Evolutionary conservation across 164 flowering plant species (phyloP).

Genomic region (Macadamia tetraphylla): DNA sequence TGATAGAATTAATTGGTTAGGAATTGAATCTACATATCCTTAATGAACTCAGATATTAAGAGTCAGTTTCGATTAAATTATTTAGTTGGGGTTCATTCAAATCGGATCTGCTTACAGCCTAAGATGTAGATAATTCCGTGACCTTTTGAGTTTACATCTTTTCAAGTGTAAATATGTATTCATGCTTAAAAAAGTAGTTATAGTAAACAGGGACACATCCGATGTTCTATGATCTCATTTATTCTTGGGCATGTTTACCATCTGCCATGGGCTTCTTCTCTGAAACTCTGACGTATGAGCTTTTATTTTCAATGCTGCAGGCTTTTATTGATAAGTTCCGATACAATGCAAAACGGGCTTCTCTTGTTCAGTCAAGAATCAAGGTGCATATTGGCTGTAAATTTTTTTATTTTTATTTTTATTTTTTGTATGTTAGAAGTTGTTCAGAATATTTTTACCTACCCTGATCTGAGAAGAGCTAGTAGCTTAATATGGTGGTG

Average conservation of each 20-base stretch:
- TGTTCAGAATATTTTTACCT: background rate
- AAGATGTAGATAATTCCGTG: too few relatives aligned
- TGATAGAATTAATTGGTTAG: too few relatives aligned
- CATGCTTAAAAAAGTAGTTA: too few relatives aligned
- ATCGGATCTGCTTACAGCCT: too few relatives aligned
- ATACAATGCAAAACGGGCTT: constrained; percentile 95
- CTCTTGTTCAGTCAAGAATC: constrained; percentile 99
- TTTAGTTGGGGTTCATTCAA: too few relatives aligned
- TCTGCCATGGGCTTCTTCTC: background rate
- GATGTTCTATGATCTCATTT: background rate
- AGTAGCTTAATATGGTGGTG: background rate
- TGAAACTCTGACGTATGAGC: constrained; percentile 1
- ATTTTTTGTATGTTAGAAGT: background rate
- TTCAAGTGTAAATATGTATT: too few relatives aligned
- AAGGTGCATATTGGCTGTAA: constrained; percentile 42
- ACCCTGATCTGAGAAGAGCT: background rate
- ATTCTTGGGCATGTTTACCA: background rate
- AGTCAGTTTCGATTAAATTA: too few relatives aligned
- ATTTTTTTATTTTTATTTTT: too few relatives aligned
- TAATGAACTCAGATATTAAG: too few relatives aligned
- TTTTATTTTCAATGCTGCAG: constrained; percentile 36
- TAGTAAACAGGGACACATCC: too few relatives aligned
- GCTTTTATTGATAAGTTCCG: constrained; percentile 93
- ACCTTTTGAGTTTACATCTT: background rate
- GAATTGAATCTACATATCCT: too few relatives aligned